Conservation (phyloP, 2,329 filamentous ascomycete genomes). For the Fusarium sp. region DNA sequence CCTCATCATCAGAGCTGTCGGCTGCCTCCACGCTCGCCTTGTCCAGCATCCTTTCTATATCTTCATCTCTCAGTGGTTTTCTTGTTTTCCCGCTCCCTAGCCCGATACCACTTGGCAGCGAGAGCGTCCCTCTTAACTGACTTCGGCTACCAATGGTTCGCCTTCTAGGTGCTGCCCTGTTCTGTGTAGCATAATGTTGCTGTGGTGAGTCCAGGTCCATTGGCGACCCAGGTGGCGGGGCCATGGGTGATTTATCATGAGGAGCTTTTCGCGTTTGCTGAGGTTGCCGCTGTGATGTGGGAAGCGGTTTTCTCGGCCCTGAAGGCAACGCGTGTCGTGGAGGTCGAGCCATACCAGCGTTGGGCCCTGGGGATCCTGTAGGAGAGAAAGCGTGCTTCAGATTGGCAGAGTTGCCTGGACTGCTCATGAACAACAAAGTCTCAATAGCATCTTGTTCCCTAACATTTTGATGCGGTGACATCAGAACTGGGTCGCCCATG, state of each 20-base stretch:
- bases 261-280: conserved; percentile 55
- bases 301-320: conserved; percentile 61
- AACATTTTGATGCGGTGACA: conserved; percentile 69
- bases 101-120: conserved; percentile 59
- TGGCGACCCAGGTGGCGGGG: conserved; percentile 49
- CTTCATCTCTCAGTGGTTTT: conserved; percentile 58
- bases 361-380: conserved; percentile 47
- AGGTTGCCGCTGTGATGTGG: conserved; percentile 55
- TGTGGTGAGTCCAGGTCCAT: conserved; percentile 58
- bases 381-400: conserved; percentile 64
- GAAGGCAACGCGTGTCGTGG: conserved; percentile 53
- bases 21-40: conserved; percentile 56
- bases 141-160: conserved; percentile 52
- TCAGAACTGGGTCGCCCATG: conserved; percentile 63
- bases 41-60: conserved; percentile 67
- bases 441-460: conserved; percentile 85
- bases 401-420: conserved; percentile 74
- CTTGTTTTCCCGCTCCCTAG: conserved; percentile 48
- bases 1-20: conserved; percentile 66
- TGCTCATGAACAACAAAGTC: conserved; percentile 82
- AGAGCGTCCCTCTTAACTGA: conserved; percentile 52
- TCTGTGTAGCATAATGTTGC: conserved; percentile 38
- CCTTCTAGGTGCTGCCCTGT: conserved; percentile 52
- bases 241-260: conserved; percentile 57
- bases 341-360: conserved; percentile 20